Conservation (phyloP, 2,329 filamentous ascomycete species). For the Arthrobotrys pseudoclavata region DNA sequence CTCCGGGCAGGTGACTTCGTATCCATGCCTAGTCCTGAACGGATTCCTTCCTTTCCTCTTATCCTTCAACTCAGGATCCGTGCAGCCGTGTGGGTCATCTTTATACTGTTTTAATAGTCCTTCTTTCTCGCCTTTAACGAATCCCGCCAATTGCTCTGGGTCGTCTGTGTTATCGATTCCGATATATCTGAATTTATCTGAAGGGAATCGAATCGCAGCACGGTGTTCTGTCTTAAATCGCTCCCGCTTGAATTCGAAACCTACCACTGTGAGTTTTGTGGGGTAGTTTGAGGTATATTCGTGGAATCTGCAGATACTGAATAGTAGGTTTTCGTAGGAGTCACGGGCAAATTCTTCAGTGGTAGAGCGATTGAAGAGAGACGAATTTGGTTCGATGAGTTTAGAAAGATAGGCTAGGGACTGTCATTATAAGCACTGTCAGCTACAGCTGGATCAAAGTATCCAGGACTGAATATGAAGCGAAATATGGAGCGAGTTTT, state of each 20-base stretch:
- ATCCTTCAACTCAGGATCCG: constrained; percentile 60
- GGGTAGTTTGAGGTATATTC: constrained; percentile 71
- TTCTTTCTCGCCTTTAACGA: constrained; percentile 45
- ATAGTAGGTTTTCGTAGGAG: constrained; percentile 86
- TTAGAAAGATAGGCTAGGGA: constrained; percentile 50
- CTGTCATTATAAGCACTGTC: not conserved
- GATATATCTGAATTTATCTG: constrained; percentile 69
- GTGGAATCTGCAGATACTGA: constrained; percentile 75
- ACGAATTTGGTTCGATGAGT: constrained; percentile 42
- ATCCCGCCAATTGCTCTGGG: constrained; percentile 38
- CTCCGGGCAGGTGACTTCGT: constrained; percentile 60
- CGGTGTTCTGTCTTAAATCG: constrained; percentile 77
- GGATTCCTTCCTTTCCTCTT: constrained; percentile 64
- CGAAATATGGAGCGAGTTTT: not conserved
- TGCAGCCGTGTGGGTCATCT: constrained; percentile 63
- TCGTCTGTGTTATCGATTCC: constrained; percentile 74
- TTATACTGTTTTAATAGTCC: constrained; percentile 62
- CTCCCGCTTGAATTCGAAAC: constrained; percentile 77
- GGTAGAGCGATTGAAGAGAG: constrained; percentile 60
- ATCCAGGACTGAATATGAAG: not conserved
- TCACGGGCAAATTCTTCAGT: constrained; percentile 81
- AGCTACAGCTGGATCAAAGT: not conserved
- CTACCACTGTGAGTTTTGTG: constrained; percentile 73
- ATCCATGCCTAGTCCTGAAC: constrained; percentile 63
- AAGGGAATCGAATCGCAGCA: constrained; percentile 72